Conservation (phyloP, 345 rosid genomes). For the Clarkia xantiana region DNA sequence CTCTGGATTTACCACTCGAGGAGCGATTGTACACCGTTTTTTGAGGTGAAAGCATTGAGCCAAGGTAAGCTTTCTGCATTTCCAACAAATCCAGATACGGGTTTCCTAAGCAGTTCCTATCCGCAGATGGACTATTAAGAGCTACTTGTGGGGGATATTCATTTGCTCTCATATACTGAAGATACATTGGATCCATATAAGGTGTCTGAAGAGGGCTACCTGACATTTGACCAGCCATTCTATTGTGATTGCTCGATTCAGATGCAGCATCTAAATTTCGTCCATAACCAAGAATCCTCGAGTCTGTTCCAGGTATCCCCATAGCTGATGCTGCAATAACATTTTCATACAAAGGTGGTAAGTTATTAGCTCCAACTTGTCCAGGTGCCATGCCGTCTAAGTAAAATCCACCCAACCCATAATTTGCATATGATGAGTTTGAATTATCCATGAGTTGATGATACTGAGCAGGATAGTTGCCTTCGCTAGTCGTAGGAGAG, state of each 20-base stretch:
- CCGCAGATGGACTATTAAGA: constrained; percentile 33
- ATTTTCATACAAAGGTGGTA: constrained; percentile 59
- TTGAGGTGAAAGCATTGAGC: constrained; percentile 33
- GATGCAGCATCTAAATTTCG: constrained; percentile 25
- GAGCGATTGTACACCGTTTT: constrained; percentile 44
- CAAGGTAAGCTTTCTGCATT: constrained; percentile 52
- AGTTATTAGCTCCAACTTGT: constrained; percentile 47
- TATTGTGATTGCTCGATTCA: constrained; percentile 31
- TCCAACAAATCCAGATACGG: constrained; percentile 47
- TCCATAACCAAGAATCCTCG: constrained; percentile 45
- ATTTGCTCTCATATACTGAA: constrained; percentile 40
- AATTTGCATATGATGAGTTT: constrained; percentile 32
- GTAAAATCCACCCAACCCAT: constrained; percentile 36
- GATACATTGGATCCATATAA: constrained; percentile 45
- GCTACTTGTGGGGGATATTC: constrained; percentile 38
- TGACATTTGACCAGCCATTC: constrained; percentile 29
- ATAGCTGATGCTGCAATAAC: constrained; percentile 46
- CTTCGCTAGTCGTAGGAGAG: constrained; percentile 47
- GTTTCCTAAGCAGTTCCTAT: constrained; percentile 37
- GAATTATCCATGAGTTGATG: constrained; percentile 29
- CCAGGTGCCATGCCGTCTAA: constrained; percentile 41
- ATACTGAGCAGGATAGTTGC: constrained; percentile 35
- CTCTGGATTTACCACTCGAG: constrained; percentile 34
- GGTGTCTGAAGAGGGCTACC: constrained; percentile 42
- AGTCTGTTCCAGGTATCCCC: constrained; percentile 49